Base-by-base conservation (phyloP, 208 protist species). In the Angomonas deanei region DNA sequence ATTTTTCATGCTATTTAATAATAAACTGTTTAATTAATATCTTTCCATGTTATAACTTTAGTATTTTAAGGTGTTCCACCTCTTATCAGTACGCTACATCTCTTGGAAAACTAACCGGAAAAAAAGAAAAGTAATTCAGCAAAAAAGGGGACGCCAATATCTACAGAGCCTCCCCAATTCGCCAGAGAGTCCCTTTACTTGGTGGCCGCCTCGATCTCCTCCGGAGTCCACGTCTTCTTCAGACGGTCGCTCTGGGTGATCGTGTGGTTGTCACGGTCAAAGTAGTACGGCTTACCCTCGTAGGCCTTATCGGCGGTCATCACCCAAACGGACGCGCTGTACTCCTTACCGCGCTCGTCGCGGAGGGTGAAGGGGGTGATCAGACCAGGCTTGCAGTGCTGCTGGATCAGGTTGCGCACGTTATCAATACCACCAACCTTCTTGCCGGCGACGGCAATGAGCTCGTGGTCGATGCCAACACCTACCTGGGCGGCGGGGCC, bases 291-390 rank as follows among this genome's bases (percentile, higher is more conserved):
- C 76, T 74, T 71, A 3, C 50, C 66, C 17, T 52, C 32, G 57
- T 57, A 85, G 28, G 32, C 33, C n/a, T 63, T 55, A 26, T 85
- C 78, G n/a, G 67, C 62, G 38, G 78, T 85, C 78, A 85, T 85
- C 27, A 81, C 60, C 74, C 74, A 85, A 52, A 85, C 46, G 52
- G 64, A n/a, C 13, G 65, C 73, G 26, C 57, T 46, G 69, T 84
- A 84, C 17, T 39, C 30, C 10, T 38, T 31, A 28, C 68, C 69
- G 36, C 36, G 36, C 10, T 72, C 67, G 33, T 48, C 39, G 56
- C 42, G 50, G 26, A 79, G 50, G 15, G 23, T 31, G 49, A 79
- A 69, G 48, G 27, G 54, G 0, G 70, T 70, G 33, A 75, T 56
- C 30, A 67, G 56, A 33, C 74, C 73, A 0, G 74, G 56, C 13